phyloP scores from a whole-genome alignment of 257 asterid species.

The Plantago ovata region DNA sequence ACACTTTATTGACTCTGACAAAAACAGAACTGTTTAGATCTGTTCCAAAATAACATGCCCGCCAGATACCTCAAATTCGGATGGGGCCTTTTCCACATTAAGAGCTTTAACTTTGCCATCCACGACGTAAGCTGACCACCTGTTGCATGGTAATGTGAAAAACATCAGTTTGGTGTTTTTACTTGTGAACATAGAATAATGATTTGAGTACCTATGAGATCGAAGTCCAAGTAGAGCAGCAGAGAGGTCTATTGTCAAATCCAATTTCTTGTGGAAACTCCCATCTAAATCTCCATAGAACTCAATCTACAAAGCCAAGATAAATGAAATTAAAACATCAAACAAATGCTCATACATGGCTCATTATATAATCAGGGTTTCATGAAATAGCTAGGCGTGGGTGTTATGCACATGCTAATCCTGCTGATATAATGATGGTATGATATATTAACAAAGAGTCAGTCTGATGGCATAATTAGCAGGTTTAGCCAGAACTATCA shows the following conservation, averaged over 20 bases:
- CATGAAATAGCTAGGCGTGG: not conserved
- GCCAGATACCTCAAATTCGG: conserved; percentile 85
- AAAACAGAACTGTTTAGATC: conserved; percentile 38
- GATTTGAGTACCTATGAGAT: conserved; percentile 59
- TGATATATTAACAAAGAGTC: not conserved
- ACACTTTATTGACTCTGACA: too few species aligned
- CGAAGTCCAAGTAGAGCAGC: conserved; percentile 88
- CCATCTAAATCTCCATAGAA: conserved; percentile 97
- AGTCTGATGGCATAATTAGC: not conserved
- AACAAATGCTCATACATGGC: not conserved
- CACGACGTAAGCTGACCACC: conserved; percentile 95
- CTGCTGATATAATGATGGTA: not conserved
- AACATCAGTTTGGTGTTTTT: not conserved
- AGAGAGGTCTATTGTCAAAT: conserved; percentile 67
- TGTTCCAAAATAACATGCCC: conserved; percentile 74
- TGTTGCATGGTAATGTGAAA: conserved; percentile 19
- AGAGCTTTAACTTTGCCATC: conserved; percentile 81
- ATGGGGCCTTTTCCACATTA: conserved; percentile 80
- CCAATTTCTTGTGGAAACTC: conserved; percentile 88
- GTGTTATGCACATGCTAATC: not conserved
- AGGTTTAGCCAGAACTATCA: too few species aligned
- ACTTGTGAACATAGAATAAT: not conserved
- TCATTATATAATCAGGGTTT: not conserved
- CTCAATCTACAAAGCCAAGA: conserved; percentile 60
- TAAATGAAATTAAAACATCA: not conserved